Evolutionary conservation across 1,139 yeast species (phyloP).

Genomic region (Candida pseudoviswanathii): DNA sequence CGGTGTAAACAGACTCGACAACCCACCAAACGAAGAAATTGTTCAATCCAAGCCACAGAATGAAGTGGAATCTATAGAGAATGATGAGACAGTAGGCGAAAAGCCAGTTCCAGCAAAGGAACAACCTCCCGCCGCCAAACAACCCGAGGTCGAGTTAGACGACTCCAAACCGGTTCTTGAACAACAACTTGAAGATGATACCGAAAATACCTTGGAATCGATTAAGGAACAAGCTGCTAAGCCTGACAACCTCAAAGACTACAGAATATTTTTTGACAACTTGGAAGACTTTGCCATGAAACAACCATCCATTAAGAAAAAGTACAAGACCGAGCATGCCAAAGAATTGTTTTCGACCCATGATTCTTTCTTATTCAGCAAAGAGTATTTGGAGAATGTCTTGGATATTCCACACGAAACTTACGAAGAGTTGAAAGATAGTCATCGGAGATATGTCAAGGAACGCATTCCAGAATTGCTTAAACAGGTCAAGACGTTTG

Average conservation of each 20-base stretch:
- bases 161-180: neutral
- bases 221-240: neutral
- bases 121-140: neutral
- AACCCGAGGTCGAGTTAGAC: neutral
- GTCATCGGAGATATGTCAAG: conserved; percentile 35
- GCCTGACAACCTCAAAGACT: conserved; percentile 23
- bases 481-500: conserved; percentile 41
- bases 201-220: neutral
- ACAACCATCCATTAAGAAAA: conserved; percentile 36
- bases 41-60: conserved; percentile 11
- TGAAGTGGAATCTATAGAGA: neutral
- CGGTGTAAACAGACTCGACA: conserved; percentile 9
- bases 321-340: conserved; percentile 36
- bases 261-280: conserved; percentile 33
- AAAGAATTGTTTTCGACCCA: conserved; percentile 29
- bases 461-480: conserved; percentile 33
- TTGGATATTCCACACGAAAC: conserved; percentile 40
- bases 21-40: conserved; percentile 11
- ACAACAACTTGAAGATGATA: neutral
- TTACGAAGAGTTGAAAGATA: conserved; percentile 29
- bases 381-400: conserved; percentile 41
- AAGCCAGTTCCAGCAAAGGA: neutral
- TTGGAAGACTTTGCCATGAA: conserved; percentile 30
- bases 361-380: conserved; percentile 34
- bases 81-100: neutral